Conservation (phyloP, 352 stramenopile species). For the Detonula confervacea region DNA sequence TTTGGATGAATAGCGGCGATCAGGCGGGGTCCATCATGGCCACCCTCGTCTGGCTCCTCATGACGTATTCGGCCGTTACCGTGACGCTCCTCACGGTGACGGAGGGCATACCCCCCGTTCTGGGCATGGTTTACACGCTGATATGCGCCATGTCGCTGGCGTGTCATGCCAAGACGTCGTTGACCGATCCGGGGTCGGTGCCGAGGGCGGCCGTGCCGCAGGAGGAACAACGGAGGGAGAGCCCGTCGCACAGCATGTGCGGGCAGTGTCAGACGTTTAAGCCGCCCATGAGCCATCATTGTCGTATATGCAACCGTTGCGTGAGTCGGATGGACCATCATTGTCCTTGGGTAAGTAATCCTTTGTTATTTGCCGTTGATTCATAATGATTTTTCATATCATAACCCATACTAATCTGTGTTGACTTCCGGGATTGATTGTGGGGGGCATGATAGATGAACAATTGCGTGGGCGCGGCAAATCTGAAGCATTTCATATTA, state of each 20-base stretch:
- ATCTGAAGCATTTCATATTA: slow-evolving; percentile 86
- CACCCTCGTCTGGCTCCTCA: no score
- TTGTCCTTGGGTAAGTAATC: slow-evolving; percentile 75
- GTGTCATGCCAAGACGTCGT: slow-evolving; percentile 79
- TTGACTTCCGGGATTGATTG: not conserved
- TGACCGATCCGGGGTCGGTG: slow-evolving; percentile 81
- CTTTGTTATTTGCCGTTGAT: slow-evolving; percentile 51
- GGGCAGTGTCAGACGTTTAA: slow-evolving; percentile 87
- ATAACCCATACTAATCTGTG: slow-evolving; percentile 1
- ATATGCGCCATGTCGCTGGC: slow-evolving; percentile 75
- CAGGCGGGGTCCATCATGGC: no score
- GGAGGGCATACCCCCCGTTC: no score
- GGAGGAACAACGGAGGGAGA: slow-evolving; percentile 71
- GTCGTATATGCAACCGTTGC: slow-evolving; percentile 87
- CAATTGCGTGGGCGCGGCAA: slow-evolving; percentile 78
- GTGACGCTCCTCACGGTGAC: no score
- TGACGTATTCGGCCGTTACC: no score
- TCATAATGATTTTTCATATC: not conserved
- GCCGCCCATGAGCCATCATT: slow-evolving; percentile 86
- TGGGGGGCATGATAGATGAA: no score
- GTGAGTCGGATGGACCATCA: slow-evolving; percentile 86
- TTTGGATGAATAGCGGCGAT: no score
- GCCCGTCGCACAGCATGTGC: slow-evolving; percentile 81
- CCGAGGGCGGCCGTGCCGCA: slow-evolving; percentile 69
- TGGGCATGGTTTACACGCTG: no score